A percentile compares a stretch with the other conserved stretches of the same genome.
These are phyloP conservation scores for Speleostelium caveatum DNA, from an alignment of 78 protist species.

Conservation along the genomic window DNA sequence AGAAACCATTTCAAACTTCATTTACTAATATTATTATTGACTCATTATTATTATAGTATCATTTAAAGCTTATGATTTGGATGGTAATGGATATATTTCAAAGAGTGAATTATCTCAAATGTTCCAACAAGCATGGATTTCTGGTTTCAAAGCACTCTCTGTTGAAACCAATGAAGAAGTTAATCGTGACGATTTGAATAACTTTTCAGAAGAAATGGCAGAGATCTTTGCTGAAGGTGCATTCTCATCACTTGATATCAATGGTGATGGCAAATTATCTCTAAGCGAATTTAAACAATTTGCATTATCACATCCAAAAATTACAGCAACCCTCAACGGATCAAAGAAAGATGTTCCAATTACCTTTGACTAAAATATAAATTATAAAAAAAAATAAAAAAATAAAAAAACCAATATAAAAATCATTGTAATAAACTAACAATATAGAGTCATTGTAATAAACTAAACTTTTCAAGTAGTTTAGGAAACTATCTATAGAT, in stretches of 20 bases:
- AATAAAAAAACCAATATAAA: not conserved
- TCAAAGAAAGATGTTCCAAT: constrained; percentile 85
- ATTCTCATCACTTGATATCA: constrained; percentile 76
- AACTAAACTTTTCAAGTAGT: no score
- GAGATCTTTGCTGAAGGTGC: constrained; percentile 85
- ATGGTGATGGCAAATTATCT: constrained; percentile 84
- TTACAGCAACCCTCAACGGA: constrained; percentile 83
- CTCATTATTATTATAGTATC: constrained; percentile 46
- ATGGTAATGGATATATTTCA: constrained; percentile 90
- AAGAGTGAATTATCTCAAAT: constrained; percentile 85
- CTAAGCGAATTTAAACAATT: constrained; percentile 81
- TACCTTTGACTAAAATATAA: constrained; percentile 58
- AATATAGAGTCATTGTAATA: not conserved
- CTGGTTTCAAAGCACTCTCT: constrained; percentile 83
- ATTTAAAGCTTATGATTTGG: constrained; percentile 92
- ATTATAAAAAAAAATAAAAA: not conserved
- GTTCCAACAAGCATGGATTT: constrained; percentile 85
- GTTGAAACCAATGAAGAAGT: constrained; percentile 79
- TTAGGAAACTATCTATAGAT: no score
- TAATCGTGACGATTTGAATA: constrained; percentile 75
- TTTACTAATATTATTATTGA: not conserved
- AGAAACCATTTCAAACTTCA: not conserved
- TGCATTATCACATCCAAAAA: constrained; percentile 83
- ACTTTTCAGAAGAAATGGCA: constrained; percentile 85
- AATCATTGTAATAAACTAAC: not conserved